A percentile compares a stretch with the other conserved stretches of the same genome.
These are phyloP conservation scores for Exophiala sp. DNA, from an alignment of 2,329 filamentous ascomycete genomes.

Conservation along the genomic window DNA sequence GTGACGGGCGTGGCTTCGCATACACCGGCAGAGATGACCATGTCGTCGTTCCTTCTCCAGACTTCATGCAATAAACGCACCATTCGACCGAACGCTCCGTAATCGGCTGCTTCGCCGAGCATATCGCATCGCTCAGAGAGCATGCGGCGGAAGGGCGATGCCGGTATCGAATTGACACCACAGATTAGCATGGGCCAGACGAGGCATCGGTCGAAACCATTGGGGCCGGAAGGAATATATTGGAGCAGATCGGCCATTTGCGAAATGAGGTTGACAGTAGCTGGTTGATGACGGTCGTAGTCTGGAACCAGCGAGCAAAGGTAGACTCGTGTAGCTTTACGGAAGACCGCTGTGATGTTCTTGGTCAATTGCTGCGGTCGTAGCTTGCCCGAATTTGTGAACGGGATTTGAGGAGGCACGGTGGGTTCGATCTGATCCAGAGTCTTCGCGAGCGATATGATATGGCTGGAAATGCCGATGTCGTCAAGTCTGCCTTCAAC, in stretches of 20 bases:
- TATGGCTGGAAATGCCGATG: conserved; percentile 81
- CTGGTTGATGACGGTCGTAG: conserved; percentile 70
- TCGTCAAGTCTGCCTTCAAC: conserved; percentile 73
- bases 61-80: conserved; percentile 74
- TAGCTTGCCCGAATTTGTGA: conserved; percentile 64
- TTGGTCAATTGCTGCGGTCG: conserved; percentile 77
- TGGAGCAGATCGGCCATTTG: conserved; percentile 74
- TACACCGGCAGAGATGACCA: conserved; percentile 33
- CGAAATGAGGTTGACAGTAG: conserved; percentile 71
- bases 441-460: conserved; percentile 74
- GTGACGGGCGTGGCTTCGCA: conserved; percentile 30
- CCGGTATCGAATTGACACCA: conserved; percentile 70
- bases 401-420: conserved; percentile 58
- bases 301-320: conserved; percentile 93
- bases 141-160: conserved; percentile 71
- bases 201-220: conserved; percentile 84
- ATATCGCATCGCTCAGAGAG: conserved; percentile 71
- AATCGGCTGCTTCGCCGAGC: conserved; percentile 72
- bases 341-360: conserved; percentile 89
- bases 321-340: conserved; percentile 88
- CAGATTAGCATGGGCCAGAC: conserved; percentile 91
- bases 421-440: conserved; percentile 32
- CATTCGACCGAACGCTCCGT: conserved; percentile 84
- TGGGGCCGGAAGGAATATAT: conserved; percentile 74
- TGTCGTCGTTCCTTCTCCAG: conserved; percentile 72